phyloP scores from a whole-genome alignment of 2,329 filamentous ascomycete species.

The Daldinia eschscholtzii region DNA sequence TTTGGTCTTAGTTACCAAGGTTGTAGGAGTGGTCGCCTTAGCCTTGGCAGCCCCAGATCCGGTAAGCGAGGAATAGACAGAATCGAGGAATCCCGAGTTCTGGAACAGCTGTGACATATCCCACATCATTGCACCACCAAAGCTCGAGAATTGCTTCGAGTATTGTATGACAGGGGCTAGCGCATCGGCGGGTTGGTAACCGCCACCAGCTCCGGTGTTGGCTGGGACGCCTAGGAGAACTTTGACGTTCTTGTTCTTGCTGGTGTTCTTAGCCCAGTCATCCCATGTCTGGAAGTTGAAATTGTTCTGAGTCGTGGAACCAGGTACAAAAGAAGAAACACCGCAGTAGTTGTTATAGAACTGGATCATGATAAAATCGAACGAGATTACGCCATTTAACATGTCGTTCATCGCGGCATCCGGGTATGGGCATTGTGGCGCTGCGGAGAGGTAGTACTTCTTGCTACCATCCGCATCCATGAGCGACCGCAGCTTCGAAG shows the following conservation, averaged over 20 bases:
- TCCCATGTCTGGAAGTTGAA: constrained; percentile 76
- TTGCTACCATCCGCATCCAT: constrained; percentile 67
- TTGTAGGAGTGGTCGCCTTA: constrained; percentile 28
- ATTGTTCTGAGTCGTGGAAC: constrained; percentile 60
- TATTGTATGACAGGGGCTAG: constrained; percentile 66
- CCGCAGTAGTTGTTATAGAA: constrained; percentile 80
- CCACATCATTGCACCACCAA: constrained; percentile 79
- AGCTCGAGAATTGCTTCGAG: constrained; percentile 67
- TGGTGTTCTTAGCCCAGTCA: constrained; percentile 70
- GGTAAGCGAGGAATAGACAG: constrained; percentile 56
- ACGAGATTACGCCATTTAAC: constrained; percentile 65
- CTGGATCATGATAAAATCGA: constrained; percentile 74
- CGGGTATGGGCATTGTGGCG: constrained; percentile 77
- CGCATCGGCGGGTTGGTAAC: constrained; percentile 64
- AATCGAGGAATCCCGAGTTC: constrained; percentile 68
- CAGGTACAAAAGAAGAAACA: constrained; percentile 62
- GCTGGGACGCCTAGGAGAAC: constrained; percentile 73
- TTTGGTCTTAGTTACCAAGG: constrained; percentile 37
- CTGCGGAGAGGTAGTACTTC: constrained; percentile 71
- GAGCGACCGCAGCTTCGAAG: constrained; percentile 65
- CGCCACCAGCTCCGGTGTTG: constrained; percentile 65
- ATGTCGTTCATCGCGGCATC: constrained; percentile 70
- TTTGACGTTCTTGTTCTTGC: constrained; percentile 71
- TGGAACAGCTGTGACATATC: constrained; percentile 71
- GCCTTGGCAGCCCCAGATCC: constrained; percentile 27